These are phyloP conservation scores for Cyclocybe aegerita DNA, from an alignment of 768 basidiomycete genomes.

Conservation along the genomic window DNA sequence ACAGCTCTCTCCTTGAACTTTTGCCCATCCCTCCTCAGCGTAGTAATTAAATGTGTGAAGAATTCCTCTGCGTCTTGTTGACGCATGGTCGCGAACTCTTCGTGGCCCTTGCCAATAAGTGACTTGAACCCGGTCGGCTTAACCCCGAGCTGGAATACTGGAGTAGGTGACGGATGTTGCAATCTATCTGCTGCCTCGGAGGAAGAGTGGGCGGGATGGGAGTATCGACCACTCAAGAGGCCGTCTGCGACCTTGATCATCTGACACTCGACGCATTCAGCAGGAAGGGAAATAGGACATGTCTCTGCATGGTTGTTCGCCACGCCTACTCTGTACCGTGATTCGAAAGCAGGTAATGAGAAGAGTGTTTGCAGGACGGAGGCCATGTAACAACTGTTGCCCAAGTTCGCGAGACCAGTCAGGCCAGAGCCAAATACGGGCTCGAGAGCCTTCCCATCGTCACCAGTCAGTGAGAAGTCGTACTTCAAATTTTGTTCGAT, in stretches of 20 bases:
- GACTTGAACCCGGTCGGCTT: conserved; percentile 83
- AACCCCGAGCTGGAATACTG: conserved; percentile 82
- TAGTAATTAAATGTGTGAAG: conserved; percentile 75
- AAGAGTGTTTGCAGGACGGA: conserved; percentile 89
- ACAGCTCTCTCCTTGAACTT: conserved; percentile 41
- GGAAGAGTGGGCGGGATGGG: conserved; percentile 47
- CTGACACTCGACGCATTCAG: conserved; percentile 92
- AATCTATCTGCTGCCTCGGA: conserved; percentile 7
- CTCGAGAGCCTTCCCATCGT: conserved; percentile 83
- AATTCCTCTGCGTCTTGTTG: conserved; percentile 99
- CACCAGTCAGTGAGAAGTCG: conserved; percentile 88
- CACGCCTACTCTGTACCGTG: conserved; percentile 52
- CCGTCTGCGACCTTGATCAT: conserved; percentile 92
- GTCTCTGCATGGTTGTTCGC: conserved; percentile 48
- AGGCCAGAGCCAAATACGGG: conserved; percentile 87
- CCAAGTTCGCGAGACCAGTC: conserved; percentile 89
- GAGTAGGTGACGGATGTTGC: conserved; percentile 32
- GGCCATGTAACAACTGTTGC: conserved; percentile 99
- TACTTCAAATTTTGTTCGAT: conserved; percentile 95
- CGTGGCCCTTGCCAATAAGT: conserved; percentile 89
- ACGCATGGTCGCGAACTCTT: conserved; percentile 93
- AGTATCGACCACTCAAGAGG: conserved; percentile 89
- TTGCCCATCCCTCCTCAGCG: conserved; percentile 65
- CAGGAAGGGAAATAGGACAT: conserved; percentile 71
- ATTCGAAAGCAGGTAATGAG: conserved; percentile 73